Evolutionary conservation across 352 stramenopile species (phyloP).

Genomic region (Globisporangium camurandrum): DNA sequence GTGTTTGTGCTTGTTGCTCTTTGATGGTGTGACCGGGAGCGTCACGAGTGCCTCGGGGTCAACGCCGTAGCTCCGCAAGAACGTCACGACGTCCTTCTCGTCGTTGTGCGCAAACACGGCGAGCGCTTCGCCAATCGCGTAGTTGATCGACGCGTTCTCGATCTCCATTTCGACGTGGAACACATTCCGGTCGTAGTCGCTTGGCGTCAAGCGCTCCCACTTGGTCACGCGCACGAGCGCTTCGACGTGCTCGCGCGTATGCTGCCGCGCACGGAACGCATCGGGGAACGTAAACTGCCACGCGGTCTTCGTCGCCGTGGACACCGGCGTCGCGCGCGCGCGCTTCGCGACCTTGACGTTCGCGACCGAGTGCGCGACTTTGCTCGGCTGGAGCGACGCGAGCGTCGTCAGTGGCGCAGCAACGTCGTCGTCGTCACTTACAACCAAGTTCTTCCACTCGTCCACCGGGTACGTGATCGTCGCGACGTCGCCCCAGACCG

Average conservation of each 20-base stretch:
- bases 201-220: constrained; percentile 70
- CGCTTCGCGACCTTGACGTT: constrained; percentile 30
- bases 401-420: constrained; percentile 21
- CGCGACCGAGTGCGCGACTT: constrained; percentile 34
- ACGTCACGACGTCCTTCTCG: constrained; percentile 59
- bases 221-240: constrained; percentile 68
- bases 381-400: constrained; percentile 36
- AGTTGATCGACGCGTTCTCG: constrained; percentile 69
- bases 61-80: constrained; percentile 59
- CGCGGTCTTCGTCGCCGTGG: constrained; percentile 46
- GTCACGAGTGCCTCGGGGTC: constrained; percentile 62
- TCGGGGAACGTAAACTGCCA: constrained; percentile 67
- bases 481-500: constrained; percentile 53
- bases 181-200: constrained; percentile 80
- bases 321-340: constrained; percentile 21
- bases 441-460: constrained; percentile 33
- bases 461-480: constrained; percentile 35
- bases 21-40: constrained; percentile 35
- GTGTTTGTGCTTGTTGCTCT: constrained; percentile 51
- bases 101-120: constrained; percentile 83
- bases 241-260: constrained; percentile 62
- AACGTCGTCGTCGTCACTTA: constrained; percentile 2
- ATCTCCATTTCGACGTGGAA: constrained; percentile 87
- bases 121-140: constrained; percentile 79
- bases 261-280: constrained; percentile 36